These are phyloP conservation scores for Xylaria cubensis DNA, from an alignment of 495 filamentous ascomycete genomes.

Conservation along the genomic window DNA sequence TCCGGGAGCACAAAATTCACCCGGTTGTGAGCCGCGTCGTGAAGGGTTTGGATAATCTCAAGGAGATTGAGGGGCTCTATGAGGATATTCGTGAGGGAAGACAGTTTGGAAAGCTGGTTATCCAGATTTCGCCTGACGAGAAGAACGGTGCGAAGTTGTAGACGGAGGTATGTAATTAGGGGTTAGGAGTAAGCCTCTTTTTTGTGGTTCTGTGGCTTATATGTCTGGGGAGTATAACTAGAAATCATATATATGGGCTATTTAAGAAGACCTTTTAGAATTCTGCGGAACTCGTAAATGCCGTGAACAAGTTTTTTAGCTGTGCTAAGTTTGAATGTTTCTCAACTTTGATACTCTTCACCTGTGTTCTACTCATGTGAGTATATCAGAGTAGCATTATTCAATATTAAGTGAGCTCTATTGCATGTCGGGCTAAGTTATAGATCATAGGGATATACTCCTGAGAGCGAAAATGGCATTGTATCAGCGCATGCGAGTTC, in stretches of 20 bases:
- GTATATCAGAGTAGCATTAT: background rate
- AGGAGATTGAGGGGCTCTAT: constrained; percentile 71
- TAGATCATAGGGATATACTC: background rate
- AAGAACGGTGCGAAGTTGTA: constrained; percentile 22
- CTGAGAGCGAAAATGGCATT: background rate
- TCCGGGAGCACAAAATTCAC: constrained; percentile 64
- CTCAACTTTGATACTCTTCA: background rate
- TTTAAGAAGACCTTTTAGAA: background rate
- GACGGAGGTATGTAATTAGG: background rate
- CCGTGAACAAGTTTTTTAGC: background rate
- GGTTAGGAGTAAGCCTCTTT: background rate
- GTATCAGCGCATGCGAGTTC: background rate
- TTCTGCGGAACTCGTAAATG: background rate
- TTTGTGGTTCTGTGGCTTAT: background rate
- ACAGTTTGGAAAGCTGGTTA: constrained; percentile 81
- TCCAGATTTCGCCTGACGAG: constrained; percentile 48
- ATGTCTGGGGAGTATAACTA: background rate
- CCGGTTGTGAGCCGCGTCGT: constrained; percentile 69
- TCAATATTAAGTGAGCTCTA: background rate
- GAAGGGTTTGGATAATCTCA: constrained; percentile 68
- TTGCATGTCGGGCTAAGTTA: background rate
- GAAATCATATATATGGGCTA: background rate
- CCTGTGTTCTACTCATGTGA: background rate
- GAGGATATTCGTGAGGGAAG: constrained; percentile 76
- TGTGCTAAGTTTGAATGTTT: background rate